Evolutionary conservation across 2,329 filamentous ascomycete species (phyloP).

Genomic region (Fusarium camptoceras): DNA sequence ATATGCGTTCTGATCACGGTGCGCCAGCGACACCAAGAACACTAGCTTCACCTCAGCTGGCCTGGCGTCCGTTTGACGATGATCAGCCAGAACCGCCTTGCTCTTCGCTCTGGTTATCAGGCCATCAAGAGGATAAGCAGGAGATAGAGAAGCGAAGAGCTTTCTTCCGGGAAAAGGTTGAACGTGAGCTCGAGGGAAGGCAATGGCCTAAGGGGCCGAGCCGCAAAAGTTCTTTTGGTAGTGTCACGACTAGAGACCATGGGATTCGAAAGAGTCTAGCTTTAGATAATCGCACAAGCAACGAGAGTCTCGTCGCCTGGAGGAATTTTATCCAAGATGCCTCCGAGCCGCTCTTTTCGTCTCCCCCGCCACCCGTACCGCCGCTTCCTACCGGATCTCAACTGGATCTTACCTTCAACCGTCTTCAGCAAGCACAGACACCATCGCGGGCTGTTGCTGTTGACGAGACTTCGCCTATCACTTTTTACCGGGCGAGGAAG

Average conservation of each 20-base stretch:
- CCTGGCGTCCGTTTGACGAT: slow-evolving; percentile 47
- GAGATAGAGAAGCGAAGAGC: slow-evolving; percentile 35
- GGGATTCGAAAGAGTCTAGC: slow-evolving; percentile 1
- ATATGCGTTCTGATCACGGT: slow-evolving; percentile 36
- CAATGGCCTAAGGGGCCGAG: slow-evolving; percentile 11
- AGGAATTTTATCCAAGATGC: slow-evolving; percentile 41
- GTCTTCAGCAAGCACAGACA: slow-evolving; percentile 14
- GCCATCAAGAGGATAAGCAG: slow-evolving; percentile 29
- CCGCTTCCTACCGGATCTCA: slow-evolving; percentile 40
- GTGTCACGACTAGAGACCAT: slow-evolving; percentile 21
- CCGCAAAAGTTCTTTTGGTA: slow-evolving; percentile 28
- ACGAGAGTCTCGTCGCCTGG: slow-evolving; percentile 42
- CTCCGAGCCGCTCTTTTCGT: slow-evolving; percentile 42
- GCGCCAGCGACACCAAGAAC: slow-evolving; percentile 34
- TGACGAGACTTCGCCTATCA: neutral
- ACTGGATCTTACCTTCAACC: slow-evolving; percentile 26
- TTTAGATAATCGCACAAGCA: slow-evolving; percentile 31
- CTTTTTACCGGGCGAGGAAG: slow-evolving; percentile 43
- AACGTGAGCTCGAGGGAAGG: slow-evolving; percentile 17
- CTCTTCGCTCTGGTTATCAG: slow-evolving; percentile 40
- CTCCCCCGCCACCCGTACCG: slow-evolving; percentile 44
- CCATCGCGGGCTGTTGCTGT: slow-evolving; percentile 8
- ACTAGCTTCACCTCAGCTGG: slow-evolving; percentile 33
- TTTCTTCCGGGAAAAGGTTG: slow-evolving; percentile 43
- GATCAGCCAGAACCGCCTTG: slow-evolving; percentile 35